Evolutionary conservation across 352 stramenopile species (phyloP).

Genomic region (Phytophthora sp.): DNA sequence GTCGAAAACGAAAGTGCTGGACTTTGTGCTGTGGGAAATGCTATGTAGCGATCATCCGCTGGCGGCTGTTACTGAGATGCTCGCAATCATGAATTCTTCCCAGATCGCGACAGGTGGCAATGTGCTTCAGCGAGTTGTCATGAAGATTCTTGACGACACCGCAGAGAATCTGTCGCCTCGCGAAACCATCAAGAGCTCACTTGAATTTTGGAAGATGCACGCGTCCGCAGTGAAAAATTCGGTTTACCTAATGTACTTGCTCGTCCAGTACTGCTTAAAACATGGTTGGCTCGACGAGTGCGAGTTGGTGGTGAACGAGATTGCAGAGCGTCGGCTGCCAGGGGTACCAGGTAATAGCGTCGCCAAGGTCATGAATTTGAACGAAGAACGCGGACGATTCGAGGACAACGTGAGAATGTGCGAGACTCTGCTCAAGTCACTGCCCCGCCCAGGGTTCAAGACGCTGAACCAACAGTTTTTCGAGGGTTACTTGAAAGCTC

Average conservation of each 20-base stretch:
- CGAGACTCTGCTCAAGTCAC: conserved; percentile 10
- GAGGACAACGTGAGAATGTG: conserved; percentile 17
- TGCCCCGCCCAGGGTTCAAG: conserved; percentile 1
- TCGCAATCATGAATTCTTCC: neutral
- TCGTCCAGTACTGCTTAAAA: conserved; percentile 22
- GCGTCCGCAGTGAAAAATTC: neutral
- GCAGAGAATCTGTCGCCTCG: neutral
- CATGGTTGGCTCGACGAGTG: conserved; percentile 28
- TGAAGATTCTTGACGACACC: neutral
- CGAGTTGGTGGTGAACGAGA: conserved; percentile 22
- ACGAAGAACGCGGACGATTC: conserved; percentile 3
- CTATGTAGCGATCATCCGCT: neutral
- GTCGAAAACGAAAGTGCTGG: neutral
- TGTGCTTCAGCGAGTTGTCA: conserved; percentile 1
- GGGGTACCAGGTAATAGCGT: conserved; percentile 23
- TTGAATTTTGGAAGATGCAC: conserved; percentile 4
- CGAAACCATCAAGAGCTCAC: neutral
- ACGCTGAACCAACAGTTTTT: conserved; percentile 28
- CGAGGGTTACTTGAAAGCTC: conserved; percentile 24
- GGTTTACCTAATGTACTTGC: neutral
- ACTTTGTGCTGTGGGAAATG: conserved; percentile 1
- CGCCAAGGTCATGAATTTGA: neutral
- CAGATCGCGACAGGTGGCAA: neutral
- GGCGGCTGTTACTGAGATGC: neutral
- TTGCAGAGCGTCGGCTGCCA: conserved; percentile 16